phyloP scores from a whole-genome alignment of 1,284 basidiomycete genomes.

The Microstroma glucosiphilum region DNA sequence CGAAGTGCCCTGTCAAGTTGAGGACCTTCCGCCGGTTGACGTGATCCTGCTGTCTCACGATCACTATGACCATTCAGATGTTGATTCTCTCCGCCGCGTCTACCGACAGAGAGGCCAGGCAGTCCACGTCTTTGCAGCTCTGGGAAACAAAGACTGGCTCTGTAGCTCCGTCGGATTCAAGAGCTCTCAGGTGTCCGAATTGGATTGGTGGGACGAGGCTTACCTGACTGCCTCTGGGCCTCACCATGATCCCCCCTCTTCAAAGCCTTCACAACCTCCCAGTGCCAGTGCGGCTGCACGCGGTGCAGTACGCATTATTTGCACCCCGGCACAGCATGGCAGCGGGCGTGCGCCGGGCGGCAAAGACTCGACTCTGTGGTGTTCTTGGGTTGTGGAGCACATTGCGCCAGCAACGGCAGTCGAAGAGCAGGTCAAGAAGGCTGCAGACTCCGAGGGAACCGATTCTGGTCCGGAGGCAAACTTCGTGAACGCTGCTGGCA shows the following conservation, averaged over 20 bases:
- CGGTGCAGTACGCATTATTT: conserved; percentile 20
- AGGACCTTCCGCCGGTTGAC: conserved; percentile 38
- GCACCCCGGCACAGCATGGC: conserved; percentile 47
- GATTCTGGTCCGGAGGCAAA: background rate
- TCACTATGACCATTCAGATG: conserved; percentile 48
- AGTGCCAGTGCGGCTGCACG: background rate
- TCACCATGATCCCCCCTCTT: background rate
- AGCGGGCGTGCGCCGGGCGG: conserved; percentile 37
- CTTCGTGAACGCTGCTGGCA: background rate
- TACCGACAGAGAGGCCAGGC: conserved; percentile 18
- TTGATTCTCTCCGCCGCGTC: conserved; percentile 29
- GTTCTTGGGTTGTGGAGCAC: conserved; percentile 42
- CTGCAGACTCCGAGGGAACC: background rate
- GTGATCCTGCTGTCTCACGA: conserved; percentile 46
- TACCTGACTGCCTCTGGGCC: conserved; percentile 5
- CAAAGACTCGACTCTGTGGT: conserved; percentile 36
- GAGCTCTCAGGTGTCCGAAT: conserved; percentile 29
- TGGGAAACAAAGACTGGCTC: conserved; percentile 45
- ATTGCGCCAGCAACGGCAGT: background rate
- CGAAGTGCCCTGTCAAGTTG: conserved; percentile 30
- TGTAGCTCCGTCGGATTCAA: conserved; percentile 15
- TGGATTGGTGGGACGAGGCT: conserved; percentile 48
- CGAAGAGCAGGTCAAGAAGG: background rate
- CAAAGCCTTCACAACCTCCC: background rate
- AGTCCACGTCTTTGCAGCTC: conserved; percentile 38